These are phyloP conservation scores for Fusarium liriodendri DNA, from an alignment of 2,329 filamentous ascomycete genomes.

Conservation along the genomic window DNA sequence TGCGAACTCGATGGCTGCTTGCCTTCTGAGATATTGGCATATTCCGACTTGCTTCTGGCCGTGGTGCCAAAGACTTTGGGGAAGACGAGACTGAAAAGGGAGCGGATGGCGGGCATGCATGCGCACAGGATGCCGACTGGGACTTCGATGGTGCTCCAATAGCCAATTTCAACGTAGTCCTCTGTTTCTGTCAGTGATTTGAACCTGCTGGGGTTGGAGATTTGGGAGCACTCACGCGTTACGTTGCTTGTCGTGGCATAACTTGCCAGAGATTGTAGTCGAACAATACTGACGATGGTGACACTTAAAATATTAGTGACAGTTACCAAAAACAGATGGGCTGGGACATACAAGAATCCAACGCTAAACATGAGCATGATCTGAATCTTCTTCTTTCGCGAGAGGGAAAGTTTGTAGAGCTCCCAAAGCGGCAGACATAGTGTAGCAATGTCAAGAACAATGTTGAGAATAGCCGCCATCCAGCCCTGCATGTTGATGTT, in stretches of 20 bases:
- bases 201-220: accelerated
- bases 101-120: slow-evolving; percentile 43
- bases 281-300: slow-evolving; percentile 15
- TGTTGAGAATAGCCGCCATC: slow-evolving; percentile 61
- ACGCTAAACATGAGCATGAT: slow-evolving; percentile 27
- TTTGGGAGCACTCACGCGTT: slow-evolving; percentile 1
- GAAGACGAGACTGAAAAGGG: slow-evolving; percentile 28
- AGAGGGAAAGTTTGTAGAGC: slow-evolving; percentile 10
- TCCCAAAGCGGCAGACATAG: slow-evolving; percentile 4
- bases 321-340: too few species aligned
- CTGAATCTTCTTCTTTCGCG: slow-evolving; percentile 16
- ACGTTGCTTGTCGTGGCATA: slow-evolving; percentile 24
- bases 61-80: slow-evolving; percentile 31
- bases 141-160: slow-evolving; percentile 47
- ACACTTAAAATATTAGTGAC: slow-evolving; percentile 3
- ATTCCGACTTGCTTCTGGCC: slow-evolving; percentile 11
- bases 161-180: slow-evolving; percentile 40
- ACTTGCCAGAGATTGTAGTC: slow-evolving; percentile 8
- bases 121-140: slow-evolving; percentile 46
- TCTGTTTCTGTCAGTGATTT: slow-evolving; percentile 15
- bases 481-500: slow-evolving; percentile 60
- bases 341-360: slow-evolving; percentile 8
- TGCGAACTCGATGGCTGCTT: not conserved
- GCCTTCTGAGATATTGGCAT: slow-evolving; percentile 25
- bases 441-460: slow-evolving; percentile 55